Evolutionary conservation across 345 rosid species (phyloP).

Genomic region (Orychophragmus violaceus): DNA sequence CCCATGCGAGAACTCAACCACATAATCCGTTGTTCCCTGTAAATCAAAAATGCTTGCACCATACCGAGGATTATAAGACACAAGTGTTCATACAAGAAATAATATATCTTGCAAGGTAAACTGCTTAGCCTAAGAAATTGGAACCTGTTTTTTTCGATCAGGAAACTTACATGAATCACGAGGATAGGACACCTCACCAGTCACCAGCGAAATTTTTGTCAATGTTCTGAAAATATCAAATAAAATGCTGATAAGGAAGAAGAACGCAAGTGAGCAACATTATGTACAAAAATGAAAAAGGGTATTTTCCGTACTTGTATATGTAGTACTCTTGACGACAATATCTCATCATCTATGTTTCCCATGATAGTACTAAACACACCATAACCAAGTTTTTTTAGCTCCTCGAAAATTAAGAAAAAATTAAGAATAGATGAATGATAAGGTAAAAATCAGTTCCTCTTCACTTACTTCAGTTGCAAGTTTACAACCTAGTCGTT

Average conservation of each 20-base stretch:
- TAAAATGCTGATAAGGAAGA: not conserved
- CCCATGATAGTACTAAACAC: too few species aligned
- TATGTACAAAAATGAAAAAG: not conserved
- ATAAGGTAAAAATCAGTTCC: too few species aligned
- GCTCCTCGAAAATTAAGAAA: too few species aligned
- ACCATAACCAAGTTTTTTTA: too few species aligned
- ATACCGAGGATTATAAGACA: too few species aligned
- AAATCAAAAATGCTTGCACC: too few species aligned
- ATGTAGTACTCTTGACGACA: too few species aligned
- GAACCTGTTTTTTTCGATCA: too few species aligned
- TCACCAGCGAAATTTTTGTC: constrained; percentile 89
- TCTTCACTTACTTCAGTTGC: too few species aligned
- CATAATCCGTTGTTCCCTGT: constrained; percentile 95
- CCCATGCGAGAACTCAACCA: constrained; percentile 89
- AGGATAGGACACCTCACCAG: constrained; percentile 84
- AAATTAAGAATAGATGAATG: too few species aligned
- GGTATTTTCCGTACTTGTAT: constrained; percentile 51
- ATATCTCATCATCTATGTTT: too few species aligned
- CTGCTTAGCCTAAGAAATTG: not conserved
- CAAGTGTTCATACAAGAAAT: not conserved
- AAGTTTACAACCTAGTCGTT: too few species aligned
- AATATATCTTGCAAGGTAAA: not conserved
- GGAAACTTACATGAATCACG: constrained; percentile 77
- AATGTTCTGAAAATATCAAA: constrained; percentile 56
- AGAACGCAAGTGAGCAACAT: not conserved